Percentiles rank a stretch among this genome's conserved stretches.
phyloP scores from a whole-genome alignment of 2,329 filamentous ascomycete species.

The Aureobasidium sp. region DNA sequence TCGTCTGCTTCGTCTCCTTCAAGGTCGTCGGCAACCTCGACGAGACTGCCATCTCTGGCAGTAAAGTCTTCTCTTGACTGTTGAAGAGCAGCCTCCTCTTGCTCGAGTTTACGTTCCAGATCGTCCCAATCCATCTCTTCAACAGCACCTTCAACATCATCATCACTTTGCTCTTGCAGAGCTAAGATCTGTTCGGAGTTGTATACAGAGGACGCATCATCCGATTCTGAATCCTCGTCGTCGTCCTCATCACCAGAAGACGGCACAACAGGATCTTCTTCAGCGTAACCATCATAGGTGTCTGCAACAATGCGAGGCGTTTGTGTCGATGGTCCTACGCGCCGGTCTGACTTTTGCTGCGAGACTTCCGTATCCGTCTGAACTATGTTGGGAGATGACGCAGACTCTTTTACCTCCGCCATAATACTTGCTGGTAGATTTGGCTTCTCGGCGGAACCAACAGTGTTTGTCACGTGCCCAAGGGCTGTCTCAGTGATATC shows the following conservation, averaged over 20 bases:
- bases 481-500: background rate
- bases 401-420: background rate
- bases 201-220: conserved; percentile 1
- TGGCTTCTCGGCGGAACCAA: background rate
- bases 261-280: background rate
- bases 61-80: conserved; percentile 7
- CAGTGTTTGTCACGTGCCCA: background rate
- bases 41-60: background rate
- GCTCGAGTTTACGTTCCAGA: background rate
- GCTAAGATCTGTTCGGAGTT: conserved; percentile 7
- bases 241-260: conserved; percentile 13
- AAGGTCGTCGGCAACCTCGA: background rate
- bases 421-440: background rate
- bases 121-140: conserved; percentile 13
- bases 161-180: conserved; percentile 14
- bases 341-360: background rate
- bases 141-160: conserved; percentile 14
- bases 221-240: background rate
- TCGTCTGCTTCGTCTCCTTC: background rate
- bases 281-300: conserved; percentile 6
- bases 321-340: background rate
- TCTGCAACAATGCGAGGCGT: background rate
- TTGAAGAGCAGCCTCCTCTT: conserved; percentile 5
- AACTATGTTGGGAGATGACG: background rate
- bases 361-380: background rate